phyloP scores from a whole-genome alignment of 192 early-diverging fungal species.

The Backusella macrospora region DNA sequence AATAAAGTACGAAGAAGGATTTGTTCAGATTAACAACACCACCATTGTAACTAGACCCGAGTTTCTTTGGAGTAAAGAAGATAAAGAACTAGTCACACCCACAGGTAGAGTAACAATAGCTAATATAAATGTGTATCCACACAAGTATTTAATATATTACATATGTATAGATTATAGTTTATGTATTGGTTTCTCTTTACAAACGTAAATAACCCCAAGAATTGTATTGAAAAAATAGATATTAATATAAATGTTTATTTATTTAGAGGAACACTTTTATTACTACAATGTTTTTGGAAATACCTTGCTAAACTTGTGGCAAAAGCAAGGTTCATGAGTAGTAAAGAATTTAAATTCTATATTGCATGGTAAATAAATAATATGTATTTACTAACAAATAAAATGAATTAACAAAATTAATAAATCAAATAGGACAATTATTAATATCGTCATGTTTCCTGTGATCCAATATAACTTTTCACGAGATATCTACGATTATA shows the following conservation, averaged over 20 bases:
- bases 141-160: slow-evolving; percentile 7
- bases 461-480: slow-evolving; percentile 43
- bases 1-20: slow-evolving; percentile 46
- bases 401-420: neutral
- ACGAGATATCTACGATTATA: slow-evolving; percentile 26
- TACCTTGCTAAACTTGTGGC: slow-evolving; percentile 47
- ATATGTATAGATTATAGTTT: slow-evolving; percentile 36
- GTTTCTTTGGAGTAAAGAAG: slow-evolving; percentile 27
- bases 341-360: slow-evolving; percentile 50
- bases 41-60: slow-evolving; percentile 30
- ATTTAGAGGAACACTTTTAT: slow-evolving; percentile 42
- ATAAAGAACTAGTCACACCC: slow-evolving; percentile 19
- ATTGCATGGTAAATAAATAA: slow-evolving; percentile 35
- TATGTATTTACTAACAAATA: neutral
- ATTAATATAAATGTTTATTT: slow-evolving; percentile 1
- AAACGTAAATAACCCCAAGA: slow-evolving; percentile 36
- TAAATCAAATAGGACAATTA: slow-evolving; percentile 22
- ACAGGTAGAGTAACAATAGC: slow-evolving; percentile 16
- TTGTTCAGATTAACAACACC: slow-evolving; percentile 15
- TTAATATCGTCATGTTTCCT: slow-evolving; percentile 42
- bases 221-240: neutral
- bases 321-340: slow-evolving; percentile 48
- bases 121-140: neutral
- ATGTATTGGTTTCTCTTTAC: slow-evolving; percentile 46
- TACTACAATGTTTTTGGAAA: slow-evolving; percentile 55